Evolutionary conservation across 139 green algal species (phyloP), one percentile per base, ranked within the genome.

Genomic region (Edaphochlamys debaryana): DNA sequence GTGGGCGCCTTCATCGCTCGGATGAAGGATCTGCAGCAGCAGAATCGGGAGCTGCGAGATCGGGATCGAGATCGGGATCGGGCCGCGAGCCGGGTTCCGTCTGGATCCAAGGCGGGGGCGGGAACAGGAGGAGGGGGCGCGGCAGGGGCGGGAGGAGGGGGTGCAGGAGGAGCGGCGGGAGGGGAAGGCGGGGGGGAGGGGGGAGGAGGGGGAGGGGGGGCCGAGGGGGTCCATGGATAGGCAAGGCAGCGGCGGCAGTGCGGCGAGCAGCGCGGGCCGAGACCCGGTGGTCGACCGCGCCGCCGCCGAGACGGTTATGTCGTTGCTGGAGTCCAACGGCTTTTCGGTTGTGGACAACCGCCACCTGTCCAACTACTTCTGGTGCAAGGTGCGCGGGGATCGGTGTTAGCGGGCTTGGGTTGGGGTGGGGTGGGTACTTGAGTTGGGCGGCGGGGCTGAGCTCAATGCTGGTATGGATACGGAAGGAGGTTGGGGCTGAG

Each of bases 281-380:
- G 74, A 40, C 45, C 36, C 27, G 54, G 32, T 11, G 22, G 45
- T 83, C 0, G 45, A 83, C 27, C 34, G 42, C 38, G 63, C 63
- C 36, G 66, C 78, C 27, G 78, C 78, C 34, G 78, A 84, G 45
- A 27, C 66, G 66, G 48, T 58, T 13, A 56, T 84, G 66, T 60
- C 48, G 48, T 34, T 76, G 50, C 50, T 84, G 63, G 78, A 84
- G 45, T 50, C 41, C 52, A 84, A 84, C 78, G 78, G 78, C 36
- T 84, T 84, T 45, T 38, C 66, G 0, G 78, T 84, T 25, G 78
- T 69, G 15, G 78, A 84, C 66, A 84, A 42, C 78, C 78, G 78
- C 64, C 66, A 37, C 5, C 66, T 84, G 48, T 54, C 78, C 34
- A 76, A 68, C 50, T 84, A 69, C 64, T 84, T 84, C 22, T 84